phyloP scores from a whole-genome alignment of 2,329 filamentous ascomycete species.

The Pseudogymnoascus sp. region DNA sequence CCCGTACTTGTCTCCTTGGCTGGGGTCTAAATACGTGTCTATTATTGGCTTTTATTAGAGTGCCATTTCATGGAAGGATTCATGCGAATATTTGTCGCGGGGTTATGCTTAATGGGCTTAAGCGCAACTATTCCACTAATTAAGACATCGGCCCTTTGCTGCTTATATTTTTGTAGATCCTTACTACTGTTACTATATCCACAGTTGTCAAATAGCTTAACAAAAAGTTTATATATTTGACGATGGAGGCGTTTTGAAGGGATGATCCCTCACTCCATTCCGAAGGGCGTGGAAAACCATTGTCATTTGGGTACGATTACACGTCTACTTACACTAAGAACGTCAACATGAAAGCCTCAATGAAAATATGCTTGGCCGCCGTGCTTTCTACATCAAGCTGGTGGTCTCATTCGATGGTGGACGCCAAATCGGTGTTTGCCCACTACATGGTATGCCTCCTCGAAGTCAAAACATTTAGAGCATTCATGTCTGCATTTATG shows the following conservation, averaged over 20 bases:
- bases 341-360: not conserved
- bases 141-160: not conserved
- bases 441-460: conserved; percentile 10
- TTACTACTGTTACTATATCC: not conserved
- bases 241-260: not conserved
- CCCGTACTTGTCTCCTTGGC: too few relatives aligned
- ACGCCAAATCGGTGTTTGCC: conserved; percentile 7
- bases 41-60: not conserved
- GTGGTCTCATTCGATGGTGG: not conserved
- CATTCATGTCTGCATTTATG: not conserved
- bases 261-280: not conserved
- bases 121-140: too few relatives aligned
- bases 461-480: not conserved
- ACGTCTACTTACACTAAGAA: not conserved
- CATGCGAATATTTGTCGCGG: not conserved
- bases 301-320: not conserved
- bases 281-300: not conserved
- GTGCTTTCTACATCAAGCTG: not conserved
- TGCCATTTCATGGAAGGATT: not conserved
- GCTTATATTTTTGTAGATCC: not conserved
- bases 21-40: too few relatives aligned
- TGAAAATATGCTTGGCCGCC: not conserved
- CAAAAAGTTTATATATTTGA: not conserved
- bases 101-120: not conserved
- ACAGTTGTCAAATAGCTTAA: not conserved